Conservation (phyloP, 2,329 filamentous ascomycete species). For the Ceratocystis cubensis region DNA sequence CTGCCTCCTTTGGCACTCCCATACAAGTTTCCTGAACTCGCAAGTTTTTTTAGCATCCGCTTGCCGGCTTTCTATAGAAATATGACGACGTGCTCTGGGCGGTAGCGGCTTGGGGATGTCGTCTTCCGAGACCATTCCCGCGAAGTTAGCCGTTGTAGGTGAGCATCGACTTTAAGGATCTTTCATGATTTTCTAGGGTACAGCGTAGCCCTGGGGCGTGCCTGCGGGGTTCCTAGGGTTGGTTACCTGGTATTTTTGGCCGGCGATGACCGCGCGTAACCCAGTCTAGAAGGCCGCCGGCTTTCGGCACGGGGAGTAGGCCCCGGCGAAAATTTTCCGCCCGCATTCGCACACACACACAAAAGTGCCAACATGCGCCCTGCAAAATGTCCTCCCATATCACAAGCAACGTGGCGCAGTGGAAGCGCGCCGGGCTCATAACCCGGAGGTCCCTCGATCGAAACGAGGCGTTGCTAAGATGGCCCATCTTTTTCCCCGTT, state of each 20-base stretch:
- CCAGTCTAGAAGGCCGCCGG: neutral
- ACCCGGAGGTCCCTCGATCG: conserved; percentile 17
- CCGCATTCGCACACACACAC: neutral
- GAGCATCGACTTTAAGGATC: neutral
- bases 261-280: too few species aligned
- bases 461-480: conserved; percentile 21
- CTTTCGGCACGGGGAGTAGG: neutral
- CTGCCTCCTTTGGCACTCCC: too few species aligned
- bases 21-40: neutral
- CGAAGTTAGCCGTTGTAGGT: neutral
- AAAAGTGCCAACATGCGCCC: neutral
- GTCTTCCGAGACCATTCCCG: neutral
- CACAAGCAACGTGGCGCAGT: conserved; percentile 21
- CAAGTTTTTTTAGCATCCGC: neutral
- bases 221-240: neutral
- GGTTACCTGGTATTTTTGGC: too few species aligned
- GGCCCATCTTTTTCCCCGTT: conserved; percentile 23
- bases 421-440: conserved; percentile 18
- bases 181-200: too few species aligned
- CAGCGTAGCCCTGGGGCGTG: neutral
- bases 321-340: neutral
- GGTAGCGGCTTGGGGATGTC: too few species aligned
- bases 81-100: too few species aligned
- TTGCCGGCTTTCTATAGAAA: too few species aligned
- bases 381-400: neutral